Base-by-base conservation (phyloP, 176 grass and related monocot genomes). In the bread wheat (Triticum aestivum) region DNA sequence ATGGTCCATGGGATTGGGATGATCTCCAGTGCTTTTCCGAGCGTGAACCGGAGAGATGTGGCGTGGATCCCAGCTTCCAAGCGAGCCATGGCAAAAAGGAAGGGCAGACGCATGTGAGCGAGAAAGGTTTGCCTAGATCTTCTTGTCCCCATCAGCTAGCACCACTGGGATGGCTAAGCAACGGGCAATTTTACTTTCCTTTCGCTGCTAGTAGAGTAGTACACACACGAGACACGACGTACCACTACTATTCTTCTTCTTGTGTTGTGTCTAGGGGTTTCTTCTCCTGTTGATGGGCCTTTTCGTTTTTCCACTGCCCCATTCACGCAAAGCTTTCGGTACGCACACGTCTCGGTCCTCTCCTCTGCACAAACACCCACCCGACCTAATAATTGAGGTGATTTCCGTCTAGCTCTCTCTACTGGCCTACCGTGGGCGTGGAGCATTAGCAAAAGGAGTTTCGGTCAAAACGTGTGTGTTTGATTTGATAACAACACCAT, bases 251-350 rank as follows among this genome's bases (percentile, higher is more conserved):
- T 47, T 82, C 18, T 27, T 18, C 18, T 21, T 20, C 6, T 3
- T 21, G 17, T 59, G 56, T 59, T 9, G 15, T 54, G 51, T 54
- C 72, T 41, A 34, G 34, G 20, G 2, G 12, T 41, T 72, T 33
- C 5, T 35, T 54, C 15, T 54, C 15, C 17, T 74, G 23, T 74
- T 74, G 41, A 44, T 45, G 44, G 73, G 44, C 24, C 39, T 75
- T 75, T 51, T 73, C 24, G 42, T 51, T 27, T 11, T 73, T 65
- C 77, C 56, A 71, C 11, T 37, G 10, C 35, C 34, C 26, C 62
- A 91, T 81, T 91, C 80, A 91, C 69, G 75, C 76, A 61, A 34
- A 61, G 54, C 82, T 85, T 88, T 88, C 77, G 63, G 86, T 64
- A 17, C 18, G 68, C 85, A 87, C 77, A 91, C 80, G 85, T 88